Percentiles rank a stretch among this genome's conserved stretches.
phyloP scores from a whole-genome alignment of 176 grass and related monocot species.

The Dactylis glomerata region DNA sequence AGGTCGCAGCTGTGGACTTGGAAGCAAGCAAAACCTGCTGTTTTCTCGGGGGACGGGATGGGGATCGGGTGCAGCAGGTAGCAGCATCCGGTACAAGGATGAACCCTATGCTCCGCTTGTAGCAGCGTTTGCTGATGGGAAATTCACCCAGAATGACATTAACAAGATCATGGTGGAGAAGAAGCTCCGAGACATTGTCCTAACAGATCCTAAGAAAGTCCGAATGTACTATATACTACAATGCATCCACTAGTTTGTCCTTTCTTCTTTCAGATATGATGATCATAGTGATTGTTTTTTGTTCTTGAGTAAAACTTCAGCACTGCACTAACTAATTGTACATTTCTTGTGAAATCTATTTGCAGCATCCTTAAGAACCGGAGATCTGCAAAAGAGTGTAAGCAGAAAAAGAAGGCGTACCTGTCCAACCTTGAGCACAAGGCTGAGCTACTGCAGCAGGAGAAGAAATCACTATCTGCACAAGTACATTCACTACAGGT shows the following conservation, averaged over 20 bases:
- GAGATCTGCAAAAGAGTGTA: neutral
- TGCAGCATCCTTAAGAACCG: conserved; percentile 47
- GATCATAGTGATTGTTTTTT: neutral
- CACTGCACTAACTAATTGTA: neutral
- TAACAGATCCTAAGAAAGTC: conserved; percentile 51
- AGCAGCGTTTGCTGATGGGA: neutral
- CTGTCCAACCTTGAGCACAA: conserved; percentile 31
- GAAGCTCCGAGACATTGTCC: neutral
- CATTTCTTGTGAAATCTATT: neutral
- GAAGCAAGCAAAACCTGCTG: neutral
- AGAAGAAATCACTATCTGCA: neutral
- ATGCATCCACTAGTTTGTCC: neutral
- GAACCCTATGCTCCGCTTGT: neutral
- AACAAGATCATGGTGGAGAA: neutral
- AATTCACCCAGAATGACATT: neutral
- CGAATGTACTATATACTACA: conserved; percentile 33
- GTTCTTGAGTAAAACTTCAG: neutral
- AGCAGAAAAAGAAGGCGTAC: conserved; percentile 31
- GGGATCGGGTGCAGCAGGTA: neutral
- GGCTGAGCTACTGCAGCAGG: neutral
- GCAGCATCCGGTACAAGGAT: neutral
- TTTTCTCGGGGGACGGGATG: neutral
- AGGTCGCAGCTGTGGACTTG: no score
- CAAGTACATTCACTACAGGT: neutral
- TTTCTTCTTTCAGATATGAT: neutral